Conservation (phyloP, 1,139 yeast genomes). For the Zygotorulaspora mrakii region DNA sequence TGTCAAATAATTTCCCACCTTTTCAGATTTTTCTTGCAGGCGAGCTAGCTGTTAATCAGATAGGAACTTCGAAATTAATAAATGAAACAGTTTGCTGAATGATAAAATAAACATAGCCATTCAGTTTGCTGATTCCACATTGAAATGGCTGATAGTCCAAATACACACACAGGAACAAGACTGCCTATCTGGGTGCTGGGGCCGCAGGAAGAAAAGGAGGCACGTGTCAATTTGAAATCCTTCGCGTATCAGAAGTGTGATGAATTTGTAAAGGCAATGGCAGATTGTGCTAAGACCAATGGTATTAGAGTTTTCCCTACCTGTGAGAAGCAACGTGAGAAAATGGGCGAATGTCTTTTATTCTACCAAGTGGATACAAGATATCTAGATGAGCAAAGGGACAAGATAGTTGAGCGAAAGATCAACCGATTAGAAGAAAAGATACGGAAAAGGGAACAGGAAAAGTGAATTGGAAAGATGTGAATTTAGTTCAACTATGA, state of each 20-base stretch:
- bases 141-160: conserved; percentile 13
- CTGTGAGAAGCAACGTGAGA: conserved; percentile 55
- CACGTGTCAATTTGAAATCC: conserved; percentile 73
- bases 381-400: conserved; percentile 70
- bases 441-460: conserved; percentile 17
- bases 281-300: conserved; percentile 50
- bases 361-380: conserved; percentile 56
- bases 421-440: conserved; percentile 36
- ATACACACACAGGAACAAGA: conserved; percentile 27
- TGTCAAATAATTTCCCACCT: too few relatives aligned
- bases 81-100: not conserved
- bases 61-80: not conserved
- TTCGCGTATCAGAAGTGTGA: conserved; percentile 72
- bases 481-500: not conserved
- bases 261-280: conserved; percentile 54
- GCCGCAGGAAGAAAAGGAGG: conserved; percentile 80
- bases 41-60: too few relatives aligned
- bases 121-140: not conserved
- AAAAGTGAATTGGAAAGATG: not conserved
- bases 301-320: conserved; percentile 56
- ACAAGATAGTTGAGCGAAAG: conserved; percentile 56
- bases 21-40: too few relatives aligned
- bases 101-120: too few relatives aligned
- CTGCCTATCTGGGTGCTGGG: conserved; percentile 82
- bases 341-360: conserved; percentile 69